Conservation (phyloP, 1,284 basidiomycete species). For the Trametes sp. region DNA sequence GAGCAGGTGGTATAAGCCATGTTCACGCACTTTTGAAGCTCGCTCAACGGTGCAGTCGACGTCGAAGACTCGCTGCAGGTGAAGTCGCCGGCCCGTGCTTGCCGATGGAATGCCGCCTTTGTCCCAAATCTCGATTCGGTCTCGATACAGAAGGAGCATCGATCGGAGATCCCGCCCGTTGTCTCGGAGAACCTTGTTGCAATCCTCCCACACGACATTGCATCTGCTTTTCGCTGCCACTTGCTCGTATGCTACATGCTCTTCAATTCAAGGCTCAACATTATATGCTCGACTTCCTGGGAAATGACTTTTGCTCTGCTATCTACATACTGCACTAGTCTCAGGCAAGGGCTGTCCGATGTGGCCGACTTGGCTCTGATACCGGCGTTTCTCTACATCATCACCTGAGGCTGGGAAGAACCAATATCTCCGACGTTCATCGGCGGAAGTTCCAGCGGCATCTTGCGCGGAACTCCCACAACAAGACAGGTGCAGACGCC, state of each 20-base stretch:
- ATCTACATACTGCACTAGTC: too few relatives aligned
- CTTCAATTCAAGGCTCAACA: too few relatives aligned
- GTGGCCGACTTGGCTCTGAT: constrained; percentile 1
- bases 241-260: too few relatives aligned
- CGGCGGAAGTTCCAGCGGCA: neutral
- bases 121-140: neutral
- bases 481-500: neutral
- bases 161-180: neutral
- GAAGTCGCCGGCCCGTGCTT: too few relatives aligned
- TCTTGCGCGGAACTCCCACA: neutral
- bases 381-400: neutral
- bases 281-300: too few relatives aligned
- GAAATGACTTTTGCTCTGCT: too few relatives aligned
- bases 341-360: neutral
- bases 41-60: too few relatives aligned
- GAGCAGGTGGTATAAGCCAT: too few relatives aligned
- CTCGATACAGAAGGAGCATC: too few relatives aligned
- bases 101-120: neutral
- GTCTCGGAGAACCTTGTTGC: neutral
- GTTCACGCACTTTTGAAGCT: too few relatives aligned
- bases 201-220: neutral
- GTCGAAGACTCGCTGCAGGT: too few relatives aligned
- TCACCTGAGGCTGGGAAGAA: constrained; percentile 3
- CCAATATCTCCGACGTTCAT: neutral
- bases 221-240: neutral